Evolutionary conservation across 2,329 filamentous ascomycete genomes (phyloP), one percentile per base, ranked within the genome.

Genomic region (Calonectria pauciramosa): DNA sequence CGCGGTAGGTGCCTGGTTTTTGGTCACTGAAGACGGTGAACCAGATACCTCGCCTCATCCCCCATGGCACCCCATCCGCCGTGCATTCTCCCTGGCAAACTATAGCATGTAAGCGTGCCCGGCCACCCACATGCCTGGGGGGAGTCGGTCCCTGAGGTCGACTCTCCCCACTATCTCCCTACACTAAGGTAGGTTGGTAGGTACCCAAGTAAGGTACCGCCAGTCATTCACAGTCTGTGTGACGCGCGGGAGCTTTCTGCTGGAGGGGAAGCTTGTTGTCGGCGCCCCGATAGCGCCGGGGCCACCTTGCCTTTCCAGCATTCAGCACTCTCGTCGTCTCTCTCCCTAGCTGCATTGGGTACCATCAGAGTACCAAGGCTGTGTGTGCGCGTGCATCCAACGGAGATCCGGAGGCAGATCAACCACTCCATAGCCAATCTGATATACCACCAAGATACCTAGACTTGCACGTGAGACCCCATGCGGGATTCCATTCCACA

Each of bases 401-500:
- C 28, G 23, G 51, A 26, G 41, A 54, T 32, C 30, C 32, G 47
- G 28, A 23, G 41, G 26, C 41, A 18, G 54, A 73, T 44, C 44
- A 36, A 54, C 23, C 30, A 41, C 54, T 28, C 16, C 44, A 13
- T 41, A 51, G 51, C 52, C 49, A 41, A 65, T 51, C 49, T 38
- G n/a, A 30, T 60, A 59, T 60, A 72, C 75, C 47, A 56, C 59
- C 52, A 49, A 49, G 75, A 68, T 64, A 73, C 72, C 64, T 75
- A 16, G 14, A 13, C 28, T 44, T 60, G 68, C 75, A 76, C 70
- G 75, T 75, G 75, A 75, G 69, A 68, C 68, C 52, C n/a, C 44
- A 49, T 44, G 67, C 49, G 69, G 69, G 67, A 75, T 72, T 41
- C 63, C 72, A 75, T 75, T 73, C 70, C 70, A 66, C 38, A 63